Base-by-base conservation (phyloP, 805 yeast genomes). In the Kodamaea lidongshanica region DNA sequence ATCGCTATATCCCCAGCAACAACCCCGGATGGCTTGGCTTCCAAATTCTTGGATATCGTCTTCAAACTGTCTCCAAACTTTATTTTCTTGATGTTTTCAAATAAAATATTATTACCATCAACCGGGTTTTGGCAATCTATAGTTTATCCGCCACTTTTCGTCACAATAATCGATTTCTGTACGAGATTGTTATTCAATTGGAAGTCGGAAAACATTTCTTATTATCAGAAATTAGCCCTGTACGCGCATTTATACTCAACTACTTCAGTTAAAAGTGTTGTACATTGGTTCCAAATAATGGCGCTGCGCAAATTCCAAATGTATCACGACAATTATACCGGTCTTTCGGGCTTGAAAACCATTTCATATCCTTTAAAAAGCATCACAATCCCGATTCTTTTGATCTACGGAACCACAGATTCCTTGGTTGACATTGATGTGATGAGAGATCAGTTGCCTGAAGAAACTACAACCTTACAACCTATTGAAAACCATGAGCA, bases 1-100 rank as follows among this genome's bases (percentile, higher is more conserved):
- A 74, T 88, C 34, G 96, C 95, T 2, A 71, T 88, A 25, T 84
- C 95, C 1, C 97, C 97, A 0, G 96, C 96, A 1, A 80, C 89
- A 70, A 80, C 94, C 0, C 97, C 97, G 0, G 79, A 77, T 25
- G 92, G 94, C 2, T 63, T 88, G 23, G 76, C 78, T 39, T 83
- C 88, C 39, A 73, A 77, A 46, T 60, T 89, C 24, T 77, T 84
- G 12, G 89, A 84, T 47, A 68, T 82, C 1, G 61, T 89, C 27
- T 73, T 84, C 38, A 73, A 80, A 41, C 71, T 92, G 1, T 77
- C 87, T 3, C 96, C 96, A 1, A 65, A 74, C 31, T 54, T 86
- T 22, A 59, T 88, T 46, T 83, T 67, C 48, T 52, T 75, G 18
- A 54, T 86, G 22, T 88, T 88, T 52, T 94, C 96, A 3, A 61